A percentile compares a stretch with the other conserved stretches of the same genome.
phyloP scores from a whole-genome alignment of 2,329 filamentous ascomycete species.

The Phoma sp. region DNA sequence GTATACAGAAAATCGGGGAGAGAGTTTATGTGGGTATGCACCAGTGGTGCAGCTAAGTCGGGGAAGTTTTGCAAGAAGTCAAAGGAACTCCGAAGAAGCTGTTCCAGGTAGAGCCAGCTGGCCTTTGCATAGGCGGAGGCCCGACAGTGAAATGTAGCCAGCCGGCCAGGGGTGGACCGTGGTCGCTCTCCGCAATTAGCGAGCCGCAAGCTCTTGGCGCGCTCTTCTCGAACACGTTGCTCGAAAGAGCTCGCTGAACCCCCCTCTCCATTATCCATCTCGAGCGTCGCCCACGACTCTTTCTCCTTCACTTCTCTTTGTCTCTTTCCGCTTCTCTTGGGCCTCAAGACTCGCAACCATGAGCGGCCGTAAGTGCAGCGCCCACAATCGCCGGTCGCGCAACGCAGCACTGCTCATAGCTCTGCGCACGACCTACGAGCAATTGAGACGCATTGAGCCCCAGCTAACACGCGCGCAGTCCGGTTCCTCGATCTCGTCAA shows the following conservation, averaged over 20 bases:
- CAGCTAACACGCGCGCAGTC: conserved; percentile 63
- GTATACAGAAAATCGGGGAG: neutral
- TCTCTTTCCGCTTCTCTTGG: conserved; percentile 43
- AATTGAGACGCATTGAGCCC: conserved; percentile 14
- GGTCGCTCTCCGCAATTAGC: conserved; percentile 18
- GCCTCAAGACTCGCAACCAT: conserved; percentile 55
- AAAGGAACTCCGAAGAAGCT: conserved; percentile 6
- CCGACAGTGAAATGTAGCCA: conserved; percentile 6
- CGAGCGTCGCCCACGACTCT: conserved; percentile 31
- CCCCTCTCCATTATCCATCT: conserved; percentile 40
- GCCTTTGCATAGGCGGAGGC: conserved; percentile 22
- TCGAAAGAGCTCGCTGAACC: conserved; percentile 34
- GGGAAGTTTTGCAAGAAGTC: neutral
- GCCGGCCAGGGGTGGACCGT: neutral
- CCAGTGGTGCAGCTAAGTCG: neutral
- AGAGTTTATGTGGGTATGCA: neutral
- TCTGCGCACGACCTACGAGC: conserved; percentile 10
- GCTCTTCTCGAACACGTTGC: conserved; percentile 37
- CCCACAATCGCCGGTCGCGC: conserved; percentile 19
- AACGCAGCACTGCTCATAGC: conserved; percentile 1
- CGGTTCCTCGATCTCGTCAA: conserved; percentile 99
- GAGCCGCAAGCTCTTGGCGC: conserved; percentile 16
- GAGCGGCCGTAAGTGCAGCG: conserved; percentile 62
- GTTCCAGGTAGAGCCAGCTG: conserved; percentile 27
- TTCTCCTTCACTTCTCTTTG: conserved; percentile 37